Evolutionary conservation across 2,329 filamentous ascomycete species (phyloP).

Genomic region (Bimuria novae-zelandiae): DNA sequence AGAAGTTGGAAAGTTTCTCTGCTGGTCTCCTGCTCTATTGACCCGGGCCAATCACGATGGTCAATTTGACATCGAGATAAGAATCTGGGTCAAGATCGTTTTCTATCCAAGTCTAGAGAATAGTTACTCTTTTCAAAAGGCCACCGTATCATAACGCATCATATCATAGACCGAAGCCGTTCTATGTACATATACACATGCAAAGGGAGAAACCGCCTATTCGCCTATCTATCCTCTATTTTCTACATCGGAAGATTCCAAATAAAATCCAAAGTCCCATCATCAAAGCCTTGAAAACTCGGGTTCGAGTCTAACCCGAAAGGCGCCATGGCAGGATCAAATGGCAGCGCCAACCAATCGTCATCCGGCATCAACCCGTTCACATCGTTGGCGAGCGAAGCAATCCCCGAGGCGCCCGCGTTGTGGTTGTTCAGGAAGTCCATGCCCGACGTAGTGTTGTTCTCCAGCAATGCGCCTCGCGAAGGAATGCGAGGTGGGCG

Average conservation of each 20-base stretch:
- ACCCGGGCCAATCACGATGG: too few species aligned
- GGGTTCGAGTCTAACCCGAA: conserved; percentile 42
- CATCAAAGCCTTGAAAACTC: conserved; percentile 45
- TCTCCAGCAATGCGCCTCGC: conserved; percentile 35
- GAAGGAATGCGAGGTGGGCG: conserved; percentile 42
- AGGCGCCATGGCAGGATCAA: conserved; percentile 47
- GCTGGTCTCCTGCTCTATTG: too few species aligned
- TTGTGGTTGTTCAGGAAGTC: conserved; percentile 45
- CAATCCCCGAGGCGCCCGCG: conserved; percentile 41
- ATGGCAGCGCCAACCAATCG: conserved; percentile 46
- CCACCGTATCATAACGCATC: not conserved
- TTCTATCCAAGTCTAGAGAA: too few species aligned
- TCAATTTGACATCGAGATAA: too few species aligned
- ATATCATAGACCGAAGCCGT: not conserved
- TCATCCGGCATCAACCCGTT: conserved; percentile 44
- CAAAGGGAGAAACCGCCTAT: not conserved
- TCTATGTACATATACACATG: too few species aligned
- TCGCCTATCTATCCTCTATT: not conserved
- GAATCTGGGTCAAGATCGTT: too few species aligned
- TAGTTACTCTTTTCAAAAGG: not conserved
- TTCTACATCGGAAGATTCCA: conserved; percentile 44
- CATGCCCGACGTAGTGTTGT: conserved; percentile 38
- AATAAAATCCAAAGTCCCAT: conserved; percentile 46
- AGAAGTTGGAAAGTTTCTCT: too few species aligned
- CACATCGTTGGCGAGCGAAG: conserved; percentile 41